A percentile compares a stretch with the other conserved stretches of the same genome.
These are phyloP conservation scores for Rhodotorula kratochvilovae DNA, from an alignment of 768 basidiomycete species.

Conservation along the genomic window DNA sequence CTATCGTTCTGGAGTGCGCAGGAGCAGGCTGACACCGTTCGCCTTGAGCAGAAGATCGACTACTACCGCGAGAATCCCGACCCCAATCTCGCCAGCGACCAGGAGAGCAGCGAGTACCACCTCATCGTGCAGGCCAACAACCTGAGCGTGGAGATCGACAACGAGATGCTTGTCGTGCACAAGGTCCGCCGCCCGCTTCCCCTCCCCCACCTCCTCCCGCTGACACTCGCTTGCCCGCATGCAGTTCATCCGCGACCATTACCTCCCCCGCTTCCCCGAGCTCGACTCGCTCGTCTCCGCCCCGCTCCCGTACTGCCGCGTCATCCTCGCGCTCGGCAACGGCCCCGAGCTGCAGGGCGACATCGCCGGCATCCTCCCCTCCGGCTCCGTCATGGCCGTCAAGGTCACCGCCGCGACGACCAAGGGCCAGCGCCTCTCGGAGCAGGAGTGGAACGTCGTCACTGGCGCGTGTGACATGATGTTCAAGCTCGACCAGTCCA, in stretches of 20 bases:
- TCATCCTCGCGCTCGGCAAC: slow-evolving; percentile 83
- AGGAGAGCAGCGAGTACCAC: slow-evolving; percentile 90
- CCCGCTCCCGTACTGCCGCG: slow-evolving; percentile 83
- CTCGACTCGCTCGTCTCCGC: slow-evolving; percentile 91
- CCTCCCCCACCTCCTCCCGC: slow-evolving; percentile 4
- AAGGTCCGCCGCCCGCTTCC: slow-evolving; percentile 58
- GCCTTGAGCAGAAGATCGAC: slow-evolving; percentile 67
- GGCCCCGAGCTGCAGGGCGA: slow-evolving; percentile 55
- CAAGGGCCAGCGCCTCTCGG: slow-evolving; percentile 65
- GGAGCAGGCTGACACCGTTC: background rate
- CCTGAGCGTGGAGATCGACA: slow-evolving; percentile 94
- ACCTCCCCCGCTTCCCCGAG: slow-evolving; percentile 89
- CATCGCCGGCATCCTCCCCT: slow-evolving; percentile 71
- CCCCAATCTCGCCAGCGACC: slow-evolving; percentile 69
- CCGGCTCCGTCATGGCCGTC: slow-evolving; percentile 91
- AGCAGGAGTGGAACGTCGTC: slow-evolving; percentile 72
- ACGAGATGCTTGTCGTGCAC: slow-evolving; percentile 93
- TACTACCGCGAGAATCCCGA: slow-evolving; percentile 77
- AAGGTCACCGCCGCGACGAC: slow-evolving; percentile 92
- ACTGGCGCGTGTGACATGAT: slow-evolving; percentile 83
- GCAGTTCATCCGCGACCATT: slow-evolving; percentile 97
- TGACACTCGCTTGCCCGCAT: background rate
- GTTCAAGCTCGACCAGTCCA: slow-evolving; percentile 77
- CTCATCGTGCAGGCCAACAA: slow-evolving; percentile 98
- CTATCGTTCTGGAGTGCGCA: background rate